Percentiles rank a stretch among this genome's conserved stretches.
phyloP scores from a whole-genome alignment of 192 early-diverging fungal genomes.

The Mortierella alpina region DNA sequence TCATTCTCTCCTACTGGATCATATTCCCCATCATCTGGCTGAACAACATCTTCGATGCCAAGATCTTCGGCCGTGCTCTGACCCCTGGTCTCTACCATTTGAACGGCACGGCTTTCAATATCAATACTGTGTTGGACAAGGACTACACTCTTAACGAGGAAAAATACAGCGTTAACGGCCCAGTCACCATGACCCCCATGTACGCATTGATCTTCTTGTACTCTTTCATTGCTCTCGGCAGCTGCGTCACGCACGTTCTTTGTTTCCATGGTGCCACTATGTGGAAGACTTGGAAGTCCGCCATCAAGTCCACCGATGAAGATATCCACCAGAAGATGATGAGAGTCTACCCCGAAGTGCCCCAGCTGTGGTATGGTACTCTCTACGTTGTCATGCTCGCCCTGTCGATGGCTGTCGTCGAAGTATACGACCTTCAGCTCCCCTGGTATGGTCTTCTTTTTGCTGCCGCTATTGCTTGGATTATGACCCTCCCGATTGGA shows the following conservation, averaged over 20 bases:
- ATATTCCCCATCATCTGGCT: slow-evolving; percentile 77
- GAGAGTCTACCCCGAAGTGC: slow-evolving; percentile 63
- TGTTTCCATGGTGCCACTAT: slow-evolving; percentile 74
- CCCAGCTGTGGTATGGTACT: slow-evolving; percentile 61
- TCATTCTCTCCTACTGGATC: slow-evolving; percentile 77
- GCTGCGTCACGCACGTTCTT: slow-evolving; percentile 64
- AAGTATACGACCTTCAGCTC: slow-evolving; percentile 45
- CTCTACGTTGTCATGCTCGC: slow-evolving; percentile 56
- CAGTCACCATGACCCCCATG: slow-evolving; percentile 60
- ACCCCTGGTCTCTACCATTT: slow-evolving; percentile 19
- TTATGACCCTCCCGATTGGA: slow-evolving; percentile 67
- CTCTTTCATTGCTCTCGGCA: slow-evolving; percentile 65
- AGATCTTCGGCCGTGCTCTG: slow-evolving; percentile 19
- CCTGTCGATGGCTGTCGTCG: slow-evolving; percentile 43
- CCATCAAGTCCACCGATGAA: slow-evolving; percentile 19
- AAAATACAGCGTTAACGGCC: slow-evolving; percentile 56
- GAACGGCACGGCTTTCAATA: slow-evolving; percentile 25
- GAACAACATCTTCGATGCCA: slow-evolving; percentile 55
- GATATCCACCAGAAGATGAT: slow-evolving; percentile 59
- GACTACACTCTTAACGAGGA: slow-evolving; percentile 67
- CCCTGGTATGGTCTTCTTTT: slow-evolving; percentile 65
- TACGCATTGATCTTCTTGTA: slow-evolving; percentile 71
- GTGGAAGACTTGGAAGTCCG: slow-evolving; percentile 53
- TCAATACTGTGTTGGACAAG: slow-evolving; percentile 60
- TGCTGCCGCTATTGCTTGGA: slow-evolving; percentile 47